phyloP scores from a whole-genome alignment of 1,139 yeast species.

The Yamadazyma conglobata region DNA sequence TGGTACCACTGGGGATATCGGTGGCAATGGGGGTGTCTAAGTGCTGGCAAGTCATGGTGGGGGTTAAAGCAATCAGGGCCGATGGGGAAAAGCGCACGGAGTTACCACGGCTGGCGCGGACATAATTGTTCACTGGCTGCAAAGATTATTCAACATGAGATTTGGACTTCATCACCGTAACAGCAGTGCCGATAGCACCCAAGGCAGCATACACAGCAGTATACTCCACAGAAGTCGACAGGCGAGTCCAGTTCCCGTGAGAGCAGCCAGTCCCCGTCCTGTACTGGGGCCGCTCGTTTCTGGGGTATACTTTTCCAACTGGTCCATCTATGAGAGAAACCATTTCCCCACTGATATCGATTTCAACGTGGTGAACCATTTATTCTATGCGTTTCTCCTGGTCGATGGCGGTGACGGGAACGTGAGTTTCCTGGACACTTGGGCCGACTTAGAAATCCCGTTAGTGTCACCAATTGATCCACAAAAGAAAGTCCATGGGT shows the following conservation, averaged over 20 bases:
- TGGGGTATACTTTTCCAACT: slow-evolving; percentile 44
- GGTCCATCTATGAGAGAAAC: slow-evolving; percentile 70
- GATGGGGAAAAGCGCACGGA: too few species aligned
- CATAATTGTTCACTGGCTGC: too few species aligned
- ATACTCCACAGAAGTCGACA: too few species aligned
- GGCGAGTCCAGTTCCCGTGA: too few species aligned
- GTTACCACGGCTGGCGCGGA: too few species aligned
- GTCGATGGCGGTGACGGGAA: slow-evolving; percentile 54
- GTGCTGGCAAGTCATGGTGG: slow-evolving; percentile 1
- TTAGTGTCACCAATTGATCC: slow-evolving; percentile 21
- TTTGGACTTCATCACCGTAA: too few species aligned
- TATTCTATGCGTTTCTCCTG: slow-evolving; percentile 74
- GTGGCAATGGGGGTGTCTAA: slow-evolving; percentile 2
- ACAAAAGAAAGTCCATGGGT: slow-evolving; percentile 36
- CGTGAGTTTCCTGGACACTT: slow-evolving; percentile 54
- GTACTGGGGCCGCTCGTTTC: too few species aligned
- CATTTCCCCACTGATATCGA: slow-evolving; percentile 72
- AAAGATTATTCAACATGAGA: too few species aligned
- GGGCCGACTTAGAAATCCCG: slow-evolving; percentile 61
- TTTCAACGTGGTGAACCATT: slow-evolving; percentile 51
- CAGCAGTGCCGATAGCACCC: too few species aligned
- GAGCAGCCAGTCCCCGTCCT: too few species aligned
- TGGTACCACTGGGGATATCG: slow-evolving; percentile 10
- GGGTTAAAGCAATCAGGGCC: too few species aligned
- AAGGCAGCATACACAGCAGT: too few species aligned